A percentile compares a stretch with the other conserved stretches of the same genome.
Evolutionary conservation across 2,329 filamentous ascomycete species (phyloP).

Genomic region (Trichoderma cornu-damae): DNA sequence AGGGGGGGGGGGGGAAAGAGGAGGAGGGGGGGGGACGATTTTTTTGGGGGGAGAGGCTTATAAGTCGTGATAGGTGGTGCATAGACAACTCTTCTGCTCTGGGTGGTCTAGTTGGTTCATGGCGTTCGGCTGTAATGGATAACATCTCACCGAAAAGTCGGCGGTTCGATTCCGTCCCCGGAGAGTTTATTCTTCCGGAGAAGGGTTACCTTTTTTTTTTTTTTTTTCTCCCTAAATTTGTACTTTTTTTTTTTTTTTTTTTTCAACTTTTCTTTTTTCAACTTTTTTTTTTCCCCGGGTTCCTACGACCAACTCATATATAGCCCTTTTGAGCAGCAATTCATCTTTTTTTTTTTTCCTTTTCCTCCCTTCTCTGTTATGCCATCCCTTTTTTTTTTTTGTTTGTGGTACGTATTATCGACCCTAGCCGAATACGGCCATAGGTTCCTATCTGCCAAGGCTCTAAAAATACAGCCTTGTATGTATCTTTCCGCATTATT

Average conservation of each 20-base stretch:
- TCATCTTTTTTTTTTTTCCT: neutral
- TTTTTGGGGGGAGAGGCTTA: neutral
- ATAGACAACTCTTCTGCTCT: constrained; percentile 21
- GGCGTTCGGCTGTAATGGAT: constrained; percentile 28
- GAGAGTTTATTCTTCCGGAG: constrained; percentile 24
- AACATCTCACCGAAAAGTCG: constrained; percentile 27
- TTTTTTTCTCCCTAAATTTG: too few relatives aligned
- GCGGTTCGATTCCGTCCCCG: constrained; percentile 30
- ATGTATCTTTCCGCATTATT: too few relatives aligned
- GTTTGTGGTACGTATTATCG: too few relatives aligned
- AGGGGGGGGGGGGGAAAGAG: too few relatives aligned
- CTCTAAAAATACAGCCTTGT: too few relatives aligned
- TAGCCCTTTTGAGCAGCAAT: too few relatives aligned
- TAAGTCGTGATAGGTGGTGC: neutral
- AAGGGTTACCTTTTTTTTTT: constrained; percentile 19
- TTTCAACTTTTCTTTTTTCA: too few relatives aligned
- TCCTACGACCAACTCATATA: too few relatives aligned
- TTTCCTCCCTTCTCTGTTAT: neutral
- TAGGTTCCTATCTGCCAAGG: too few relatives aligned
- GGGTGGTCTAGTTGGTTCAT: constrained; percentile 31
- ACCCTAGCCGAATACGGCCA: too few relatives aligned
- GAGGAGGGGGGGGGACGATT: too few relatives aligned
- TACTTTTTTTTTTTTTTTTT: neutral
- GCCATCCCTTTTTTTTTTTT: neutral
- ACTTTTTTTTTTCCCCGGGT: neutral